Conservation (phyloP, 2,329 filamentous ascomycete species). For the Cladophialophora carrionii region DNA sequence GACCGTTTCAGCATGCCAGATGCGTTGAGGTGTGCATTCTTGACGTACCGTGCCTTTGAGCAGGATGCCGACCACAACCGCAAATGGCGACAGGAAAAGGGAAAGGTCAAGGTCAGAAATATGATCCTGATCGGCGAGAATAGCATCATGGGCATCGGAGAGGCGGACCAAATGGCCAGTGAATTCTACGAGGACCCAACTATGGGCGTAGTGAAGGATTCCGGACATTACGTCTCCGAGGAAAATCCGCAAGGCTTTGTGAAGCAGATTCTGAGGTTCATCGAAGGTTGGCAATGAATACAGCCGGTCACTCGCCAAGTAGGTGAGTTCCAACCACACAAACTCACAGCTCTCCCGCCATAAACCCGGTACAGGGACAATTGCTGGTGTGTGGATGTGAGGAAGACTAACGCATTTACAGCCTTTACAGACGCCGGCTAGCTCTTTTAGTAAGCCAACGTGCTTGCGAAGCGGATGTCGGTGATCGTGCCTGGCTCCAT, state of each 20-base stretch:
- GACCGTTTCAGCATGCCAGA: conserved; percentile 1
- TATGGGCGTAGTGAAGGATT: conserved; percentile 39
- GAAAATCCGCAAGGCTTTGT: conserved; percentile 48
- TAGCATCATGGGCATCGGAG: neutral
- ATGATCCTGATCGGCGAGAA: conserved; percentile 8
- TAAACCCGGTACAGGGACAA: neutral
- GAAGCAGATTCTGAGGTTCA: conserved; percentile 41
- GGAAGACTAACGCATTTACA: neutral
- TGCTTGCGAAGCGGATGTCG: neutral
- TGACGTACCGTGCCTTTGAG: conserved; percentile 3
- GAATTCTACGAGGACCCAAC: conserved; percentile 43
- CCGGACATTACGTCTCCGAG: conserved; percentile 47
- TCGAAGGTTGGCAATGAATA: conserved; percentile 29
- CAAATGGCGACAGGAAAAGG: neutral
- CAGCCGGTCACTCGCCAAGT: neutral
- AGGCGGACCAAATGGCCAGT: conserved; percentile 34
- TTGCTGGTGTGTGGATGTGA: neutral
- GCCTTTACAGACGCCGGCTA: neutral
- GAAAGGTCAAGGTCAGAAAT: neutral
- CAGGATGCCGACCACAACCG: neutral
- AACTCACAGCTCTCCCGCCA: neutral
- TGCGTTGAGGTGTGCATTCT: neutral
- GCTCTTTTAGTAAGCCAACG: neutral
- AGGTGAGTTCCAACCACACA: neutral
- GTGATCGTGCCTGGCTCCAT: neutral